phyloP scores from a whole-genome alignment of 768 basidiomycete species.

The Auriscalpium orientale region DNA sequence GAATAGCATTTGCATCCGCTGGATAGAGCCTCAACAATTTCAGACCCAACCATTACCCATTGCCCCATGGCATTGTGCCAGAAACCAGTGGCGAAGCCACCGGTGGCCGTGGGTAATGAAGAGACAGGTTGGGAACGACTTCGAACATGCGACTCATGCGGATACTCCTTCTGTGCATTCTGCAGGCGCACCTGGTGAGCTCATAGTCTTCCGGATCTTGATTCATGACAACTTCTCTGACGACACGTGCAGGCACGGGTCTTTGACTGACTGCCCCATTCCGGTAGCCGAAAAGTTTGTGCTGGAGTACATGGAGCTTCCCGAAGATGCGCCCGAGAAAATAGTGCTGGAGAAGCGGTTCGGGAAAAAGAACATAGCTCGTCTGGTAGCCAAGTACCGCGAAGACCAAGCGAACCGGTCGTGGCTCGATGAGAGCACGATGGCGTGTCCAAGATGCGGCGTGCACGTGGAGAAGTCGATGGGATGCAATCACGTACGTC shows the following conservation, averaged over 20 bases:
- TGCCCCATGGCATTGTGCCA: constrained; percentile 83
- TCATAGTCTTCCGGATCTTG: too few relatives aligned
- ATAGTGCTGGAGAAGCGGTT: constrained; percentile 50
- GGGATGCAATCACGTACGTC: constrained; percentile 81
- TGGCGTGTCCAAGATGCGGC: constrained; percentile 64
- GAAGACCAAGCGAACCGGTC: constrained; percentile 70
- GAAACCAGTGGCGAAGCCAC: constrained; percentile 60
- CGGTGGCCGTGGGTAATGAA: constrained; percentile 30
- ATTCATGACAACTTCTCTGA: not conserved
- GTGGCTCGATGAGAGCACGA: constrained; percentile 67
- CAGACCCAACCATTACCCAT: constrained; percentile 72
- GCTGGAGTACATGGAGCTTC: constrained; percentile 54
- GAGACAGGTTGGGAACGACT: constrained; percentile 66
- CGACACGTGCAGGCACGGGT: constrained; percentile 64
- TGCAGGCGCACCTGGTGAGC: constrained; percentile 73
- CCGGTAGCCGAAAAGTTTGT: constrained; percentile 60
- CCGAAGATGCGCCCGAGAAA: constrained; percentile 45
- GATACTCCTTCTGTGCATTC: constrained; percentile 76
- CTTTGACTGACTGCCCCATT: constrained; percentile 62
- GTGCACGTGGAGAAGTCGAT: constrained; percentile 66
- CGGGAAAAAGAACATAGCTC: constrained; percentile 53
- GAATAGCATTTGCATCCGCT: constrained; percentile 8
- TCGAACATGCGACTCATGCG: constrained; percentile 62
- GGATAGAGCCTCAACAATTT: not conserved
- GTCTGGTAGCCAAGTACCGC: constrained; percentile 52